Base-by-base conservation (phyloP, 192 early-diverging fungal species). In the Entophlyctis luteolus region DNA sequence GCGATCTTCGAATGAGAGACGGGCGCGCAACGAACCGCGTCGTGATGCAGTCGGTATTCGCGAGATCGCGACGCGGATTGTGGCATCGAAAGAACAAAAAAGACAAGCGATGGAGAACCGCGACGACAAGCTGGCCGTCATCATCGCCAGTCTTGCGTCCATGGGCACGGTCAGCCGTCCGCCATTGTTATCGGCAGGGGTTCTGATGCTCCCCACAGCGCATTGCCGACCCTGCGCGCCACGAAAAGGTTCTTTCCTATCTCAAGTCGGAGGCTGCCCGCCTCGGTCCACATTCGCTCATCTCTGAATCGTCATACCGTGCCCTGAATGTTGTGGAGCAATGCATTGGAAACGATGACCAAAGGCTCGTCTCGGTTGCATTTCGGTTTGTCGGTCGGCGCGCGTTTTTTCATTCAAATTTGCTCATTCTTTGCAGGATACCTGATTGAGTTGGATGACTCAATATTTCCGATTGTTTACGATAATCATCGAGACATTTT, bases 191-290 rank as follows among this genome's bases (percentile, higher is more conserved):
- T 54, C 52, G 32, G 22, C 29, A 57, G 55, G 10, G 8, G 14
- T 57, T 31, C n/a, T 47, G 18, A 47, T 1, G 18, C 1, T 2
- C 45, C 45, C 45, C 45, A 12, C 62, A 63, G 62, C 22, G 32
- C 22, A 63, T 63, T 22, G 62, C 62, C 14, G 62, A 63, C 46
- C 62, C 62, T 22, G 48, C 62, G 23, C 62, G 62, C 12, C 62
- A 63, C 32, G 62, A 63, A 38, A 63, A 63, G 48, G 48, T 63
- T n/a, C 31, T 63, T 18, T 63, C 62, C 1, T 63, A 20, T 29
- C 45, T 63, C n/a, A 10, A 48, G 1, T 36, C 6, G 5, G 42
- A 63, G 22, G 25, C 47, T 8, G 16, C 34, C 5, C 29, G 8
- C 8, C 31, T 63, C n/a, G 31, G 27, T 22, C 27, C 42, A 8